Conservation (phyloP, 306 rosid genomes). For the Lupinus albus region DNA sequence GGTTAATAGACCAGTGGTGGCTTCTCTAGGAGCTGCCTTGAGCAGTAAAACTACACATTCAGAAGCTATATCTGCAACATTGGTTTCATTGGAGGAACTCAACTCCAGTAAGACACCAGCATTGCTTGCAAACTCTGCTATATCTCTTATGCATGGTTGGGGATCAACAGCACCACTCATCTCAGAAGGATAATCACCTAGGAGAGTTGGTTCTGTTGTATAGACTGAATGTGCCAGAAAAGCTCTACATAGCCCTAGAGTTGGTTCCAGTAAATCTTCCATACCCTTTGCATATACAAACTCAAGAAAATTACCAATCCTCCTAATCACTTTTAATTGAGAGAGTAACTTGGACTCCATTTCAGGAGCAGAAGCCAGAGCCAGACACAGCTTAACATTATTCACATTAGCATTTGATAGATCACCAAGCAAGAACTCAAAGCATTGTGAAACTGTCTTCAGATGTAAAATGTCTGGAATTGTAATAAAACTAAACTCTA, state of each 20-base stretch:
- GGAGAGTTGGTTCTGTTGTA: conserved; percentile 67
- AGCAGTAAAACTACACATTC: conserved; percentile 76
- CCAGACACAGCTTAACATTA: conserved; percentile 82
- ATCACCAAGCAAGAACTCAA: conserved; percentile 96
- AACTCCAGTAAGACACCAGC: conserved; percentile 75
- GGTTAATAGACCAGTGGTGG: conserved; percentile 81
- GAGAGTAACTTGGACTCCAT: conserved; percentile 95
- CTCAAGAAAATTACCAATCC: conserved; percentile 85
- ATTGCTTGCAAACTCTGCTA: conserved; percentile 81
- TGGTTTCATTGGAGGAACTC: conserved; percentile 57
- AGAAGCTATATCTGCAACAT: conserved; percentile 73
- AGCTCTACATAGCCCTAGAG: conserved; percentile 89
- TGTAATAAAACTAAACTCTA: conserved; percentile 69
- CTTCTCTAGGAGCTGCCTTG: conserved; percentile 95
- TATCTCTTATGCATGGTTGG: conserved; percentile 79
- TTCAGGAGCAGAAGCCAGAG: conserved; percentile 90
- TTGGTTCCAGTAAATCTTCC: conserved; percentile 95
- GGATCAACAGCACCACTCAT: conserved; percentile 60
- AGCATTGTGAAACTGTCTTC: conserved; percentile 93
- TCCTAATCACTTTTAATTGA: conserved; percentile 85
- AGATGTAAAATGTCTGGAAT: conserved; percentile 83
- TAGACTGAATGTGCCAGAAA: conserved; percentile 77
- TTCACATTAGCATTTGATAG: conserved; percentile 86
- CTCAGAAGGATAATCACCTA: conserved; percentile 57
- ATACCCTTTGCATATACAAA: conserved; percentile 78